Evolutionary conservation across 495 filamentous ascomycete species (phyloP).

Genomic region (Podospora pseudocomata): DNA sequence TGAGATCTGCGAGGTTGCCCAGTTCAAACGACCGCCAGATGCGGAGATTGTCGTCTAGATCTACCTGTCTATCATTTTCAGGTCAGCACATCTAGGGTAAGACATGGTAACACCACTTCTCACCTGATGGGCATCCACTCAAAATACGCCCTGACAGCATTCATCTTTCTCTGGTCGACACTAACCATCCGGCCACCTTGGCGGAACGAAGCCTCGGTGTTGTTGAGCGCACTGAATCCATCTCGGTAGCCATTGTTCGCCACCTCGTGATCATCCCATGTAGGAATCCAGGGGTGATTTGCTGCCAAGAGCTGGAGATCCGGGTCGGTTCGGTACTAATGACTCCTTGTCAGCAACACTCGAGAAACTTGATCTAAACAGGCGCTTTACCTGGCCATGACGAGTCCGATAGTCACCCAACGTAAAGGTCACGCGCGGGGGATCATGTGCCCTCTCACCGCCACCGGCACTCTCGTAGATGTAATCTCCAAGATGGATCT

Average conservation of each 20-base stretch:
- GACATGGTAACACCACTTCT: neutral
- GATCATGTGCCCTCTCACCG: conserved; percentile 32
- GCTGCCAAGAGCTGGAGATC: conserved; percentile 55
- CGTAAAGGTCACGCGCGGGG: conserved; percentile 30
- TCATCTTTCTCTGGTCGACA: conserved; percentile 64
- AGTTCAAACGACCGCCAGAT: conserved; percentile 63
- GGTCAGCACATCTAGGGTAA: conserved; percentile 13
- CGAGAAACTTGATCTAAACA: neutral
- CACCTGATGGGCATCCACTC: conserved; percentile 53
- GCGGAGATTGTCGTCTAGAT: conserved; percentile 63
- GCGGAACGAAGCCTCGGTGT: conserved; percentile 62
- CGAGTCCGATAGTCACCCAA: conserved; percentile 59
- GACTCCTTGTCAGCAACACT: neutral
- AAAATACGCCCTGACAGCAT: conserved; percentile 64
- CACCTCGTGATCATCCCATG: conserved; percentile 68
- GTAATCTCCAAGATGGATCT: conserved; percentile 58
- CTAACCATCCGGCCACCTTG: conserved; percentile 52
- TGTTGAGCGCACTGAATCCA: conserved; percentile 53
- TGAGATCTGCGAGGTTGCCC: conserved; percentile 57
- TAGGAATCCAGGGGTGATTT: conserved; percentile 59
- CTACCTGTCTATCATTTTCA: conserved; percentile 46
- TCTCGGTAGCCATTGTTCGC: conserved; percentile 61
- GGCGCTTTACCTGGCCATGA: conserved; percentile 47
- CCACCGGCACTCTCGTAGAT: conserved; percentile 60
- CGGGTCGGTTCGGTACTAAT: conserved; percentile 28